Base-by-base conservation (phyloP, 208 protist genomes). In the Leptomonas pyrrhocoris region DNA sequence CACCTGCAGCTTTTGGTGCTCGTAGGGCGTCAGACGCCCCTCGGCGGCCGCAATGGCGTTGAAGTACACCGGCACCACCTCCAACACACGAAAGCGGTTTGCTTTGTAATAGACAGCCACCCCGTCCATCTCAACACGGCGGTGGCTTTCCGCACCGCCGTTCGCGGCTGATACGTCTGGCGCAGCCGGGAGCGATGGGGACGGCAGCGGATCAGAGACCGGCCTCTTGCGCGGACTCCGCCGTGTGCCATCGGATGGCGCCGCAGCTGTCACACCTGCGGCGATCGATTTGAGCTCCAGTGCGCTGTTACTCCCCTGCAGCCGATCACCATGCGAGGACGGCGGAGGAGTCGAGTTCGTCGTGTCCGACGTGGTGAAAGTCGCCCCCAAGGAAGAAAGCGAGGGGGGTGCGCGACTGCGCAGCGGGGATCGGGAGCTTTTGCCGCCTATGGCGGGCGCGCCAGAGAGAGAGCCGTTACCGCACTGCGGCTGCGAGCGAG, bases 61-160 rank as follows among this genome's bases (percentile, higher is more conserved):
- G 74, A 94, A 94, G 43, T 55, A 70, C 40, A 96, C 73, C 21
- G 87, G 80, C 36, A 83, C 71, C 55, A 66, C 63, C 64, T 96
- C 87, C 28, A 89, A 60, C 46, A 79, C 51, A 11, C 82, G 77
- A 60, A 96, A 93, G 43, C 92, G 92, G 0, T 53, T 49, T 28
- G 70, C 59, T 27, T 86, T 73, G 68, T 84, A 96, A 71, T 90
- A 93, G 40, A 94, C 84, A 30, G 80, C 82, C 13, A 93, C 86
- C 15, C 92, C 92, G n/a, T 96, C 92, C 83, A 92, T 90, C 64
- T 96, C 92, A 12, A 81, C 76, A 50, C 77, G 69, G 27, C 76
- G 81, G 60, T 79, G 68, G 42, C 63, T 73, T 9, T 73, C 50
- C 21, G n/a, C 51, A 51, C 40, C 25, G 28, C 16, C 34, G 64